These are phyloP conservation scores for Pleomassaria siparia DNA, from an alignment of 2,329 filamentous ascomycete genomes.

Conservation along the genomic window DNA sequence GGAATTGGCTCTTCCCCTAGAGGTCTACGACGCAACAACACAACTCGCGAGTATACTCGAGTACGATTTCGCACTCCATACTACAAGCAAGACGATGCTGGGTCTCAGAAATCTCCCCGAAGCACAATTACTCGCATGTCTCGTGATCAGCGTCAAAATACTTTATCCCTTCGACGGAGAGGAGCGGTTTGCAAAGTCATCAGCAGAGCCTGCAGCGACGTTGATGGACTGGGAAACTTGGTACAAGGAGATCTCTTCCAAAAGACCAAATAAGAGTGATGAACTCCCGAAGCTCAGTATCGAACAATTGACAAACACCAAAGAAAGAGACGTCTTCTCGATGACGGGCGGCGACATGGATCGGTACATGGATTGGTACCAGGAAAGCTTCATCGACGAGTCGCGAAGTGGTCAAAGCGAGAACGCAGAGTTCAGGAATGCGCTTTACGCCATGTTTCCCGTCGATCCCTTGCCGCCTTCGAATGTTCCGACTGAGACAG, in stretches of 20 bases:
- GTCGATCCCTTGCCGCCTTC: constrained; percentile 12
- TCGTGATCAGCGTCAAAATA: constrained; percentile 78
- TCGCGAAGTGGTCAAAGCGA: constrained; percentile 37
- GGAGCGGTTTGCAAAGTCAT: constrained; percentile 52
- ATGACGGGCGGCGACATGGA: constrained; percentile 67
- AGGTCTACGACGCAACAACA: constrained; percentile 63
- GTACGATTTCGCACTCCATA: constrained; percentile 61
- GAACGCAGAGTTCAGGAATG: constrained; percentile 44
- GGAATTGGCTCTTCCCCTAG: constrained; percentile 73
- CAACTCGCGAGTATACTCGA: constrained; percentile 56
- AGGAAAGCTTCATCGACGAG: constrained; percentile 62
- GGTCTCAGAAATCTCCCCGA: constrained; percentile 60
- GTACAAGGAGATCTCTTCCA: constrained; percentile 41
- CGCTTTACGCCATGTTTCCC: constrained; percentile 48
- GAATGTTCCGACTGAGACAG: constrained; percentile 5
- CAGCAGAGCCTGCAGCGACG: constrained; percentile 60
- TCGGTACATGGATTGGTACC: constrained; percentile 79
- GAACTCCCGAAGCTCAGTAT: constrained; percentile 29
- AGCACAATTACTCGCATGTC: constrained; percentile 66
- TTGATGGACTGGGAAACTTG: constrained; percentile 73
- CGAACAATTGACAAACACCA: constrained; percentile 55
- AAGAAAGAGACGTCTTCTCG: constrained; percentile 62
- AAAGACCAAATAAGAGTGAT: constrained; percentile 8
- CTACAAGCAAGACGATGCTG: constrained; percentile 24
- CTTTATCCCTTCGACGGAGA: constrained; percentile 71